These are phyloP conservation scores for Pilasporangium apinafurcum DNA, from an alignment of 352 stramenopile genomes.

Conservation along the genomic window DNA sequence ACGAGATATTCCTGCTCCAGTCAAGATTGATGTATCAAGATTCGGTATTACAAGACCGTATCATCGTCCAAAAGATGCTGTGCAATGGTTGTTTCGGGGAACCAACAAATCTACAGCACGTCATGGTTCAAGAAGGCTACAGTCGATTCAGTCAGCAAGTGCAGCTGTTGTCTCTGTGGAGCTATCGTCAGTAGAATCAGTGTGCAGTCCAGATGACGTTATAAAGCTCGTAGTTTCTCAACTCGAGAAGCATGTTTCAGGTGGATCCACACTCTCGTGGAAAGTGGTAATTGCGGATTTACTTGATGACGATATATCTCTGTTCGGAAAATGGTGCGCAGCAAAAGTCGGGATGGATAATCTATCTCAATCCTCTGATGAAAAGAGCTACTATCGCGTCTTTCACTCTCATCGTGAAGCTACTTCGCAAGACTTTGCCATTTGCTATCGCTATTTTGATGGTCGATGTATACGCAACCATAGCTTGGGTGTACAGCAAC, in stretches of 20 bases:
- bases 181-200: neutral
- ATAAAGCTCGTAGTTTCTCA: conserved; percentile 16
- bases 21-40: conserved; percentile 26
- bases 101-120: too few relatives aligned
- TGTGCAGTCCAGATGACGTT: conserved; percentile 28
- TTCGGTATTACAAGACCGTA: conserved; percentile 17
- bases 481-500: conserved; percentile 10
- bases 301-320: conserved; percentile 36
- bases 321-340: conserved; percentile 72
- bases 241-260: conserved; percentile 15
- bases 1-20: conserved; percentile 24
- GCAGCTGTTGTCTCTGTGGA: too few relatives aligned
- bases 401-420: neutral
- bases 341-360: conserved; percentile 42
- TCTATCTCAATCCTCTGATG: neutral
- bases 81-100: conserved; percentile 51
- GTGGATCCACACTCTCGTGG: conserved; percentile 25
- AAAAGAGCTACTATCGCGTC: conserved; percentile 16
- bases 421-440: conserved; percentile 12
- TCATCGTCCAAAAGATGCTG: conserved; percentile 33
- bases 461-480: conserved; percentile 12
- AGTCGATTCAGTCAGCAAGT: too few relatives aligned
- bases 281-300: conserved; percentile 77
- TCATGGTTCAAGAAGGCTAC: too few relatives aligned
- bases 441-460: conserved; percentile 65